These are phyloP conservation scores for Glomus cerebriforme DNA, from an alignment of 192 early-diverging fungal species.

Conservation along the genomic window DNA sequence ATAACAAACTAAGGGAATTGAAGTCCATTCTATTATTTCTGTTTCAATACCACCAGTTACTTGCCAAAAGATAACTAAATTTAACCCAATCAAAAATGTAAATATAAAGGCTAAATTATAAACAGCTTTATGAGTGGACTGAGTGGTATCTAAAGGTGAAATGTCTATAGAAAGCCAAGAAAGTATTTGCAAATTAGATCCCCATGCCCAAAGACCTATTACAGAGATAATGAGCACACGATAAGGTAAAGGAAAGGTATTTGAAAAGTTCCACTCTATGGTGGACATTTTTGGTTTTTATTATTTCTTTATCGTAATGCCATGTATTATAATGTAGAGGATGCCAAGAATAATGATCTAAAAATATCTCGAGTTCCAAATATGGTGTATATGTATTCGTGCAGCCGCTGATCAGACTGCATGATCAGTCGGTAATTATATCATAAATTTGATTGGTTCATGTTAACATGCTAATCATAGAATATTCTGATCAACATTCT, in stretches of 20 bases:
- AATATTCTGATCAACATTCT: no score
- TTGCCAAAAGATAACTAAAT: slow-evolving; percentile 52
- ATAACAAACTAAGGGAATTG: slow-evolving; percentile 52
- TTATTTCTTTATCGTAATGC: neutral
- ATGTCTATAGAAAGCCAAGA: slow-evolving; percentile 48
- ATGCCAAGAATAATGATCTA: neutral
- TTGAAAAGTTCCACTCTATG: slow-evolving; percentile 43
- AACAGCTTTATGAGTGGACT: slow-evolving; percentile 37
- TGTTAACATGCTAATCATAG: no score
- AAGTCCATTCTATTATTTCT: slow-evolving; percentile 34
- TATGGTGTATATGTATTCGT: no score
- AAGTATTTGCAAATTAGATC: slow-evolving; percentile 54
- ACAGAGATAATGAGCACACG: slow-evolving; percentile 51
- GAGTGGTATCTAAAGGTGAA: slow-evolving; percentile 33
- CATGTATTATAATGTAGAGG: no score
- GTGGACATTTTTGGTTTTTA: neutral
- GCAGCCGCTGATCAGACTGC: no score
- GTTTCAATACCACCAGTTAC: slow-evolving; percentile 36
- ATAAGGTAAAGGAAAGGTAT: slow-evolving; percentile 49
- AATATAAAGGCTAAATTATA: slow-evolving; percentile 50
- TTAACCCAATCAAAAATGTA: slow-evolving; percentile 43
- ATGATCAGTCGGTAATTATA: no score
- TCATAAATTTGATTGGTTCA: no score
- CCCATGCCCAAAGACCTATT: slow-evolving; percentile 65
- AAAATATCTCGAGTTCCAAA: neutral